Evolutionary conservation across 805 yeast genomes (phyloP), one percentile per base, ranked within the genome.

Genomic region (Ogataea polymorpha): DNA sequence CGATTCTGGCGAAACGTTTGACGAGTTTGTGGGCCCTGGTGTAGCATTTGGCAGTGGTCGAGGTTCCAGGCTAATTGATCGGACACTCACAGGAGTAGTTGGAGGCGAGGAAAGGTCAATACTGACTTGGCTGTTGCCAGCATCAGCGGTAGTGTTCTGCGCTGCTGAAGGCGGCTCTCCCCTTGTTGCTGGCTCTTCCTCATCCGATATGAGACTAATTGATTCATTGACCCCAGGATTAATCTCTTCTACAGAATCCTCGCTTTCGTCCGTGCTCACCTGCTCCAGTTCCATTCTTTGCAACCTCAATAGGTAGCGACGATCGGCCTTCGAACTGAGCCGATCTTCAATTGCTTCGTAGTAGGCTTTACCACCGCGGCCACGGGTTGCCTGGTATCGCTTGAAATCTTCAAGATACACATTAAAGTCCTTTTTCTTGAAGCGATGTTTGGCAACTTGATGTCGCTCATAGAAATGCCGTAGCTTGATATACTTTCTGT

Each of bases 321-420:
- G 39, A 11, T 55, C 53, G 7, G 34, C 23, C 4, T 33, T 15
- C 12, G 42, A 30, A 6, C 32, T 35, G 4, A 50, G 28, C 3
- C 31, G 45, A 14, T 50, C 58, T 14, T 59, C 61, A 17, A 46
- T 36, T 0, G 40, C 25, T 26, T 61, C 64, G 39, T 59, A 61
- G 20, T 44, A 52, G 9, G 51, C 39, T 7, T 41, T 45, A 3
- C 63, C 63, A 3, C 51, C 53, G 5, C 56, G 44, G 5, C 52
- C 52, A n/a, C 54, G 42, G 3, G 45, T 34, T 6, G 53, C 35
- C 42, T 50, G 56, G 37, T 54, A 58, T 13, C 42, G 49, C 36
- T 56, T 56, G 45, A 59, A 62, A 31, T 56, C 63, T n/a, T 54
- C 60, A 13, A 62, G 45, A 31, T 56, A 61, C 6, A 45, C 37